These are phyloP conservation scores for Anthracocystis setariae DNA, from an alignment of 1,284 basidiomycete genomes.

Conservation along the genomic window DNA sequence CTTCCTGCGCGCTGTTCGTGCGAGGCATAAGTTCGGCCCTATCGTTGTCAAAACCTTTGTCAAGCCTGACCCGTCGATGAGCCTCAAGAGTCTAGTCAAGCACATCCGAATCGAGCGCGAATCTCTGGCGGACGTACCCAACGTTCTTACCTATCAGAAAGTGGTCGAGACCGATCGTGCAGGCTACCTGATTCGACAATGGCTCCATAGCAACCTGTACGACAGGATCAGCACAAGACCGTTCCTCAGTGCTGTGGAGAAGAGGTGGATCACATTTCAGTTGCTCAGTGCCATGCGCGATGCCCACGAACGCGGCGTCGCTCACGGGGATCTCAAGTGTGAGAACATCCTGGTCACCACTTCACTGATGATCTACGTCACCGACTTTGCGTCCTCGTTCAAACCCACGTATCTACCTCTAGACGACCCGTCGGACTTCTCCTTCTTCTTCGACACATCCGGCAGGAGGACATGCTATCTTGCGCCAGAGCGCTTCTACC, in stretches of 20 bases:
- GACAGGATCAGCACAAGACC: constrained; percentile 98
- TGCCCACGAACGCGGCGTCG: constrained; percentile 79
- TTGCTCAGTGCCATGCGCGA: constrained; percentile 85
- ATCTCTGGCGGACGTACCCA: constrained; percentile 82
- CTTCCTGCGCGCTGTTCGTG: constrained; percentile 91
- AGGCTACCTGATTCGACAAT: constrained; percentile 93
- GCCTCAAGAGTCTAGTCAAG: constrained; percentile 76
- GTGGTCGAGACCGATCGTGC: constrained; percentile 96
- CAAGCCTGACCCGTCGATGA: constrained; percentile 80
- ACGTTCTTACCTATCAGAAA: constrained; percentile 87
- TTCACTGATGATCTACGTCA: constrained; percentile 93
- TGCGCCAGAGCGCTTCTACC: constrained; percentile 95
- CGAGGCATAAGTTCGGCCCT: constrained; percentile 77
- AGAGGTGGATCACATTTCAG: constrained; percentile 98
- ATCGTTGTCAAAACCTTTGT: constrained; percentile 84
- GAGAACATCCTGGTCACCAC: constrained; percentile 97
- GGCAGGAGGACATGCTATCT: constrained; percentile 93
- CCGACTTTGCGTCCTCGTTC: constrained; percentile 91
- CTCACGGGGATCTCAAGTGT: constrained; percentile 97
- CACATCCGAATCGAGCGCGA: constrained; percentile 83
- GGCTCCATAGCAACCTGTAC: constrained; percentile 92
- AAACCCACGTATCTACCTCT: constrained; percentile 95
- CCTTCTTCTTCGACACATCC: constrained; percentile 96
- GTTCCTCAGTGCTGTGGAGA: constrained; percentile 89
- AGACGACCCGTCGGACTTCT: constrained; percentile 96